Conservation (phyloP, 305 asterid species). For the Plantago rigida region DNA sequence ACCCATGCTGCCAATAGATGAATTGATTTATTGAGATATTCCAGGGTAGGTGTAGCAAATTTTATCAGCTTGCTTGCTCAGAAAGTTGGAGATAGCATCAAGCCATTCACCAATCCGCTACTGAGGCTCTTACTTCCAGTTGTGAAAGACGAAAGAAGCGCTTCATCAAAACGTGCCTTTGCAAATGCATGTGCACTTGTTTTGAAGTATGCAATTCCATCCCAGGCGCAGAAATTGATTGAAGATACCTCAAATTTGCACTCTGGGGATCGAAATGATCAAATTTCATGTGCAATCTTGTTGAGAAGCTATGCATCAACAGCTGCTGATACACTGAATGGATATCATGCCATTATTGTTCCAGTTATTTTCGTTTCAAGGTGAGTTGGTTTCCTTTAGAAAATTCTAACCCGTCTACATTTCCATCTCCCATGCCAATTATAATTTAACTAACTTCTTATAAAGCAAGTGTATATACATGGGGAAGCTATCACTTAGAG, state of each 20-base stretch:
- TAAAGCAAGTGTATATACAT: too few relatives aligned
- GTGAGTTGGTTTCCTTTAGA: constrained; percentile 32
- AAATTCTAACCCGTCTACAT: neutral
- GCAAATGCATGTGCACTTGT: constrained; percentile 90
- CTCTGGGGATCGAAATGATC: constrained; percentile 77
- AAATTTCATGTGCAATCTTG: constrained; percentile 77
- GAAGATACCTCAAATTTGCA: constrained; percentile 80
- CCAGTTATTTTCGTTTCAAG: constrained; percentile 91
- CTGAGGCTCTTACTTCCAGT: constrained; percentile 84
- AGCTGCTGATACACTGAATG: constrained; percentile 77
- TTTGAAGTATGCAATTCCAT: constrained; percentile 66
- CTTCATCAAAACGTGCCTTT: constrained; percentile 78
- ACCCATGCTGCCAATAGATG: constrained; percentile 17
- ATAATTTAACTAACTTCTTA: neutral
- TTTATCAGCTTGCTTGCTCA: constrained; percentile 69
- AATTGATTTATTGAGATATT: constrained; percentile 24
- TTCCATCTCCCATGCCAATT: neutral
- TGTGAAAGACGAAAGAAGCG: constrained; percentile 81
- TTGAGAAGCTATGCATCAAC: constrained; percentile 79
- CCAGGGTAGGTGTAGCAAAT: constrained; percentile 92
- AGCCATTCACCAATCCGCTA: constrained; percentile 63
- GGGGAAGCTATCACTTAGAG: too few relatives aligned
- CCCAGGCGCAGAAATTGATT: constrained; percentile 80
- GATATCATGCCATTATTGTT: constrained; percentile 64
- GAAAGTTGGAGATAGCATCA: constrained; percentile 77